These are phyloP conservation scores for Schizochytrium sp. DNA, from an alignment of 108 stramenopile genomes.

Conservation along the genomic window DNA sequence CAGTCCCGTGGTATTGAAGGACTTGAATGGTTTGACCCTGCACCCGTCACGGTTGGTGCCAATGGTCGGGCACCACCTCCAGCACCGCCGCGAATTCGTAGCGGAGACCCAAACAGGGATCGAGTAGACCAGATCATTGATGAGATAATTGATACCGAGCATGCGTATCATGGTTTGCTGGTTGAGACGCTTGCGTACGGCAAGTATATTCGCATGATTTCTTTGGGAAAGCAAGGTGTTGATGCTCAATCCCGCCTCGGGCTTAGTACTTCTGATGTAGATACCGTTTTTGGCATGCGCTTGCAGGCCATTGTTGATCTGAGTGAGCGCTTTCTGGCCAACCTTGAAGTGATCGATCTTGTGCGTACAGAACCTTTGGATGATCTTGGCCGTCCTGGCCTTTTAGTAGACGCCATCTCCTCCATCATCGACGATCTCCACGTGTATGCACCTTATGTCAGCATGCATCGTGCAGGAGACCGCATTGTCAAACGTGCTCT, in stretches of 20 bases:
- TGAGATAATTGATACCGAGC: slow-evolving; percentile 57
- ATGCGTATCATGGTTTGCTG: slow-evolving; percentile 5
- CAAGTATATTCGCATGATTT: slow-evolving; percentile 46
- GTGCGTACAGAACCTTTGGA: background rate
- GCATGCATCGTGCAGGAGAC: slow-evolving; percentile 3
- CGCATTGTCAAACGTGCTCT: slow-evolving; percentile 24
- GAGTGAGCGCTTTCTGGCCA: slow-evolving; percentile 10
- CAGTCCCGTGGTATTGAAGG: background rate
- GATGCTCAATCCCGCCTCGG: slow-evolving; percentile 22
- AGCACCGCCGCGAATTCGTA: background rate
- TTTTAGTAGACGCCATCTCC: slow-evolving; percentile 39
- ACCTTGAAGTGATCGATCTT: slow-evolving; percentile 33
- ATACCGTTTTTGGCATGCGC: slow-evolving; percentile 40
- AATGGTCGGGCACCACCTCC: background rate
- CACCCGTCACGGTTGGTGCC: background rate
- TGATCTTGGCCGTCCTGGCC: background rate
- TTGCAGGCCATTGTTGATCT: slow-evolving; percentile 45
- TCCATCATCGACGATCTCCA: slow-evolving; percentile 31
- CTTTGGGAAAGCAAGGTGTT: background rate
- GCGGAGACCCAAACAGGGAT: background rate
- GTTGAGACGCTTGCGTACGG: slow-evolving; percentile 34
- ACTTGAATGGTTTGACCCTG: background rate
- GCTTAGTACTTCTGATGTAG: background rate
- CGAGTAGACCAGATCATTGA: slow-evolving; percentile 13
- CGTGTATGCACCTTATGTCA: slow-evolving; percentile 49